Evolutionary conservation across 208 protist genomes (phyloP).

Genomic region (Pavlovales sp.): DNA sequence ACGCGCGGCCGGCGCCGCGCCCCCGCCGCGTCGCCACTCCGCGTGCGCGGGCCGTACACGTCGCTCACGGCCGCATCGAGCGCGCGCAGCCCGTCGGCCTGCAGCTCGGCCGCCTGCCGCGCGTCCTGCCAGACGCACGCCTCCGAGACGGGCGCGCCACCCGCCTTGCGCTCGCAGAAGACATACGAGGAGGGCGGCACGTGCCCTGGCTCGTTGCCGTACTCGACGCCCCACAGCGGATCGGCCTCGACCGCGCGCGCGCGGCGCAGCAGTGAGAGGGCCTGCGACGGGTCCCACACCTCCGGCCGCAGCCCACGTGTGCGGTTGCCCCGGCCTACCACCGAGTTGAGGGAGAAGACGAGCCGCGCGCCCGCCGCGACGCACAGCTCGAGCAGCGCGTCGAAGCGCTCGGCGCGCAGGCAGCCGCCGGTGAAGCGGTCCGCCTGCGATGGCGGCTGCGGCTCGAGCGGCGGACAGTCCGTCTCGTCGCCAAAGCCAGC

Average conservation of each 20-base stretch:
- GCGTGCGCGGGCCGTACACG: background rate
- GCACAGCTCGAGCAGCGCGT: background rate
- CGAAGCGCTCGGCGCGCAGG: background rate
- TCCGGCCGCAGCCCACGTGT: too few species aligned
- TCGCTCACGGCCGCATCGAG: background rate
- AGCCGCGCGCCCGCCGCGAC: background rate
- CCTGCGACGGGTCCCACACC: background rate
- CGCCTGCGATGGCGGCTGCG: background rate
- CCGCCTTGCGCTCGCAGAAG: background rate
- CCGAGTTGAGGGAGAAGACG: background rate
- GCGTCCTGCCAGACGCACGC: too few species aligned
- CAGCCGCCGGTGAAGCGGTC: conserved; percentile 1
- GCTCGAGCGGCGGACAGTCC: background rate
- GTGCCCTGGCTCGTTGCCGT: background rate
- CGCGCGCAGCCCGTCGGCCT: background rate
- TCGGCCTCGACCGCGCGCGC: too few species aligned
- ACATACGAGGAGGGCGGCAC: background rate
- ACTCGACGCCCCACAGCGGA: background rate
- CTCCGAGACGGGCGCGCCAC: too few species aligned
- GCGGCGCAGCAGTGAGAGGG: background rate
- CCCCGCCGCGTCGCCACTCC: too few species aligned
- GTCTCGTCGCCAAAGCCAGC: background rate
- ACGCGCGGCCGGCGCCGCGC: background rate
- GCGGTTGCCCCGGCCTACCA: background rate
- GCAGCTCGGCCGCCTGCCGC: background rate